Evolutionary conservation across 2,329 filamentous ascomycete species (phyloP), one percentile per base, ranked within the genome.

Genomic region (Aureobasidium subglaciale): DNA sequence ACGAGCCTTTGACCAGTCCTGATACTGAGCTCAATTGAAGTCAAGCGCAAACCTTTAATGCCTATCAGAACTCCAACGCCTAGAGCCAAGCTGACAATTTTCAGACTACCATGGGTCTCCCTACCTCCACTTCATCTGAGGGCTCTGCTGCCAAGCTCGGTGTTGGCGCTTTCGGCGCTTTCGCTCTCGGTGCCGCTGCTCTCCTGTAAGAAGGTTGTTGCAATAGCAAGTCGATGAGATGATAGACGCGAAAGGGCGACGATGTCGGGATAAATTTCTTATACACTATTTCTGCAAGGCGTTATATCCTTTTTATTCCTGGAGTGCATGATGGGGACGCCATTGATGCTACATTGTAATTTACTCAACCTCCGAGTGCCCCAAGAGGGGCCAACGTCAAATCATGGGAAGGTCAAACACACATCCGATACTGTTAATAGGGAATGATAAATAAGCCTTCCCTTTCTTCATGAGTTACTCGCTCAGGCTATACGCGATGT

Each of bases 121-220:
- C 50, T 24, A 35, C 27, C 29, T 42, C 49, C 25, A 43, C 38
- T n/a, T 8, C 27, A 4, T 54, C 50, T 20, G 18, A 54, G 50
- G 50, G 38, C 50, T 34, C 38, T 54, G 50, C 50, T 43, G 50
- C 18, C 38, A 42, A 38, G 27, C 11, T 27, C 37, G 37, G 20
- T 34, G 50, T 43, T 15, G 50, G 50, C 27, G 37, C 50, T 18
- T 20, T 54, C 22, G 50, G 50, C 11, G 50, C 50, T 22, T 54
- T 54, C 50, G 50, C 38, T 54, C 50, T 54, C 18, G 50, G 50
- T 54, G 50, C 22, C 18, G 50, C 50, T 43, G 50, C 50, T 43
- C 50, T 54, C 38, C 34, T 50, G 43, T 48, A 49, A 56, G 35
- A 52, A 50, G 32, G 48, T 24, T 24, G 29, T 11, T 25, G 43